Evolutionary conservation across 495 filamentous ascomycete species (phyloP), one percentile per base, ranked within the genome.

Genomic region (Penicillium salamii): DNA sequence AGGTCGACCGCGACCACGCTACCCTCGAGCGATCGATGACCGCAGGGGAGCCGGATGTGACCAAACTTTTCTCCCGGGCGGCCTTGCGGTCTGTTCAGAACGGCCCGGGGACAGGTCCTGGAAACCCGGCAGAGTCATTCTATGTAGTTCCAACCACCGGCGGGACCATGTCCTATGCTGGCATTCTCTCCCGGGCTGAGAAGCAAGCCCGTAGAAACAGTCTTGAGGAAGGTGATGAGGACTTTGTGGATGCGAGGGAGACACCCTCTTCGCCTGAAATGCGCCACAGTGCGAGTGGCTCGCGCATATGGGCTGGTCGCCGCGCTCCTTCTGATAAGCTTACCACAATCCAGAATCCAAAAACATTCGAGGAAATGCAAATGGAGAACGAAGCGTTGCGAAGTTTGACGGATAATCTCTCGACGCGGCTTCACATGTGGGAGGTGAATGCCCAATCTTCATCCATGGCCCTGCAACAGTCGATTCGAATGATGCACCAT

Each of bases 141-240:
- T 97, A 97, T 61, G 88, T 98, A 1, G 93, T 98, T 0, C 93
- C 92, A 7, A 85, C 87, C 0, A 88, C 88, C 5, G 93, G 93
- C 21, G 88, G 90, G 48, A 96, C 90, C 0, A 81, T 88, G 34
- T 88, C 89, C 0, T 98, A 97, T 62, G 91, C 93, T 3, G 87
- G 82, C 36, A 95, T 98, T 21, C 71, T 96, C 1, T 81, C 80
- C 7, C 82, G 87, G 48, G 85, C 83, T 2, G 79, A 86, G 43
- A 86, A 84, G 44, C 85, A 84, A 71, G 70, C 78, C 55, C 68
- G 72, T 36, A 47, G 68, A 32, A 67, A 65, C 43, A 71, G 65
- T 36, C 52, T 78, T 3, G 80, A 84, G 3, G 74, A 82, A 5
- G 80, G 78, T n/a, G 86, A 89, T 24, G 83, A 90, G 17, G 87